phyloP scores from a whole-genome alignment of 1,284 basidiomycete genomes.

The Rhodotorula sp. region DNA sequence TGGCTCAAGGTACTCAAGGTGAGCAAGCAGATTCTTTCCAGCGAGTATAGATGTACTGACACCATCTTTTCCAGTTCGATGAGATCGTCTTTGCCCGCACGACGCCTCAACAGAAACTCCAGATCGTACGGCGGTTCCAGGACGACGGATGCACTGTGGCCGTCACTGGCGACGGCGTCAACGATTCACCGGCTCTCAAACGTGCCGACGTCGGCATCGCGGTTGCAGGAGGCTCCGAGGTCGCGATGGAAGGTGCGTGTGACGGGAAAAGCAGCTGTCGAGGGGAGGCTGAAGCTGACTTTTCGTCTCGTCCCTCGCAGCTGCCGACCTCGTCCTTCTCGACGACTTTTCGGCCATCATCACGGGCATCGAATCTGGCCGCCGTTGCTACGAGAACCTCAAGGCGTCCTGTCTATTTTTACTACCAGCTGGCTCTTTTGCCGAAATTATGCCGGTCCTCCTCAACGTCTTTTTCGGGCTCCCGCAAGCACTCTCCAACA shows the following conservation, averaged over 20 bases:
- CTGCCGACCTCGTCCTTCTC: slow-evolving; percentile 50
- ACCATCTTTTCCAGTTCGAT: slow-evolving; percentile 52
- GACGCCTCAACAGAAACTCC: slow-evolving; percentile 65
- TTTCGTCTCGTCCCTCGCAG: slow-evolving; percentile 20
- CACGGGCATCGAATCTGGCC: slow-evolving; percentile 54
- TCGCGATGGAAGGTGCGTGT: slow-evolving; percentile 47
- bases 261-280: background rate
- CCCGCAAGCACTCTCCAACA: slow-evolving; percentile 57
- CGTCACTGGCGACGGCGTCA: slow-evolving; percentile 48
- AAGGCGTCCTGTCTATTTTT: slow-evolving; percentile 53
- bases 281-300: background rate
- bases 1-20: slow-evolving; percentile 54
- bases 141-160: slow-evolving; percentile 57
- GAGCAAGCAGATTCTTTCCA: no score
- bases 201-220: slow-evolving; percentile 55
- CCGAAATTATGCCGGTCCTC: slow-evolving; percentile 68
- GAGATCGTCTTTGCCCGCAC: slow-evolving; percentile 73
- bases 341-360: slow-evolving; percentile 53
- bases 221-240: slow-evolving; percentile 54
- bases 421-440: slow-evolving; percentile 54
- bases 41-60: background rate
- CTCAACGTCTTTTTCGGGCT: slow-evolving; percentile 56
- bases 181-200: slow-evolving; percentile 60
- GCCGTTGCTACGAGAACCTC: slow-evolving; percentile 63
- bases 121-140: slow-evolving; percentile 65